Evolutionary conservation across 805 yeast species (phyloP).

Genomic region (Candida qinlingensis): DNA sequence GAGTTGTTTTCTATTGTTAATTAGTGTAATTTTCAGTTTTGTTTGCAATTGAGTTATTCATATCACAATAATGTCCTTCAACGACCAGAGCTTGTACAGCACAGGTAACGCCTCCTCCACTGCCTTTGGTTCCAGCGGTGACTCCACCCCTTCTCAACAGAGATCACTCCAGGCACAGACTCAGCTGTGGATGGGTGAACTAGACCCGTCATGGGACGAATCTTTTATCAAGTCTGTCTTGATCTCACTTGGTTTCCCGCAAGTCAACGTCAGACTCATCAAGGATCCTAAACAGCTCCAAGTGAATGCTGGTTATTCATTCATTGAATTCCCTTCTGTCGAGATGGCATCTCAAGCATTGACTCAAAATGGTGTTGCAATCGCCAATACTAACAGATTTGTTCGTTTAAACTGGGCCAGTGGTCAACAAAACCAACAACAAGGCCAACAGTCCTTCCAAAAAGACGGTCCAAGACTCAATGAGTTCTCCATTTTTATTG

Average conservation of each 20-base stretch:
- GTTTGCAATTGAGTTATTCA: background rate
- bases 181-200: constrained; percentile 83
- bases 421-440: constrained; percentile 31
- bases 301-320: constrained; percentile 69
- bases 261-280: constrained; percentile 61
- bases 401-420: constrained; percentile 83
- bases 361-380: constrained; percentile 57
- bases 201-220: constrained; percentile 84
- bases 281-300: constrained; percentile 43
- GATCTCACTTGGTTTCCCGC: constrained; percentile 59
- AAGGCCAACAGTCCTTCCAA: constrained; percentile 1
- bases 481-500: constrained; percentile 76
- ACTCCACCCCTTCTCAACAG: background rate
- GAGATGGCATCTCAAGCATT: constrained; percentile 63
- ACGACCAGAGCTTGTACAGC: background rate
- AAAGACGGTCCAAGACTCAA: constrained; percentile 13
- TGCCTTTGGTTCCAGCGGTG: background rate
- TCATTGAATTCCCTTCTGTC: constrained; percentile 62
- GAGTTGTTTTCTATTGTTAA: background rate
- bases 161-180: constrained; percentile 1
- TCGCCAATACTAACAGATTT: constrained; percentile 55
- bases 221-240: constrained; percentile 59
- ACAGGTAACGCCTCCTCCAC: background rate
- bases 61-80: constrained; percentile 1
- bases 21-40: background rate